Evolutionary conservation across 1,284 basidiomycete species (phyloP), one percentile per base, ranked within the genome.

Genomic region (Cystobasidiaceae sp.): DNA sequence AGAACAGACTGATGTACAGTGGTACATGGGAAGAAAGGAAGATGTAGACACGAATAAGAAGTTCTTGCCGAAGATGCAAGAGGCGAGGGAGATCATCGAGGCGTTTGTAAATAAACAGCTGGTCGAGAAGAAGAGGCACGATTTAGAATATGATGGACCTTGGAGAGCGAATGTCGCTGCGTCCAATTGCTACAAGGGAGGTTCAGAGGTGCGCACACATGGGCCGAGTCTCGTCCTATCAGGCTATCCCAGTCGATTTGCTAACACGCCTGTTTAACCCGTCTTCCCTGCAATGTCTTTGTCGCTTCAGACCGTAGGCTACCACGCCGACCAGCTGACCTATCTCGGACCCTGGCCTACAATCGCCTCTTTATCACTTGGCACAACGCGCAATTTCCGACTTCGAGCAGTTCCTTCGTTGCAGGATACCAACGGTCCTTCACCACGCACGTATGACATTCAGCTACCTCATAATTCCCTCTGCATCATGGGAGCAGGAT

Each of bases 91-190:
- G 44, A 82, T 88, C 28, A 79, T 96, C 17, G 90, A 93, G 74
- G 78, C 80, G 8, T 77, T 87, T 0, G 90, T 96, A 21, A 91
- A 92, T 71, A 80, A 81, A 11, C 84, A 89, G 71, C 80, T 94
- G 72, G 79, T 75, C 51, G 83, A 81, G 68, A 80, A 87, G 54
- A 73, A 78, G 55, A 82, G 85, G 9, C 87, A 84, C 74, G 81
- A 83, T 1, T 77, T 87, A 2, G 92, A 96, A 77, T 94, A 87
- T 84, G 81, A 78, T 15, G 84, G 83, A 0, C 72, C 76, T 3
- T 97, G 93, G 93, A 80, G 83, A 50, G 90, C 93, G 0, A 94
- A 93, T 72, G 89, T 93, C 25, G 91, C 91, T 3, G 93, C 90
- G 0, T 85, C 90, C 3, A 97, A 97, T 73, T 86, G 89, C 70